Evolutionary conservation across 441 rosid species (phyloP).

Genomic region (Pelargonium fulgidum): DNA sequence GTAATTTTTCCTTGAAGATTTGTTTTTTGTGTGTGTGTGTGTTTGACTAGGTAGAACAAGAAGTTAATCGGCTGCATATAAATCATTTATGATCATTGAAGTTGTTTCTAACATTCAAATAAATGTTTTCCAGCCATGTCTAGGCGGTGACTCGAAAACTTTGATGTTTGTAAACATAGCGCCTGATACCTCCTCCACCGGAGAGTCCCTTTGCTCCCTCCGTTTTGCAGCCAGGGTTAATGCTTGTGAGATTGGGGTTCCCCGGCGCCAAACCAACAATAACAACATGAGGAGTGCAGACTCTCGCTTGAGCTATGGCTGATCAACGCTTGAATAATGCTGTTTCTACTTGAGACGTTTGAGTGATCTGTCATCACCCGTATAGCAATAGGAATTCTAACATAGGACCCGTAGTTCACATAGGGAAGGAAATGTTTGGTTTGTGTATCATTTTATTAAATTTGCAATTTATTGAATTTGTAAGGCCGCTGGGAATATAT

Average conservation of each 20-base stretch:
- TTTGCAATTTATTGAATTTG: conserved; percentile 12
- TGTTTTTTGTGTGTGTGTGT: too few species aligned
- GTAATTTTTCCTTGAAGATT: neutral
- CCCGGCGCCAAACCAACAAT: conserved; percentile 19
- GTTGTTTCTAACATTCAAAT: neutral
- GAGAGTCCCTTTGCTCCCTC: conserved; percentile 28
- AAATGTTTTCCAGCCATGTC: conserved; percentile 24
- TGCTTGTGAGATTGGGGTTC: conserved; percentile 28
- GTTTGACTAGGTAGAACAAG: neutral
- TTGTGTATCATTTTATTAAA: conserved; percentile 14
- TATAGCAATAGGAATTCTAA: conserved; percentile 36
- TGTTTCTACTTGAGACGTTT: conserved; percentile 1
- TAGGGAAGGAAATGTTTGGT: conserved; percentile 25
- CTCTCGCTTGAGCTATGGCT: conserved; percentile 23
- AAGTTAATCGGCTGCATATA: neutral
- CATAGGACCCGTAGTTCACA: conserved; percentile 40
- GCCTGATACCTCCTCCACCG: conserved; percentile 21
- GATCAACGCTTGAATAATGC: conserved; percentile 2
- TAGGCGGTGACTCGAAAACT: conserved; percentile 27
- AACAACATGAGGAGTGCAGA: conserved; percentile 10
- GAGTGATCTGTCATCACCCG: neutral
- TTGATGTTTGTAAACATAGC: conserved; percentile 24
- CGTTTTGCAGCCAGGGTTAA: conserved; percentile 27
- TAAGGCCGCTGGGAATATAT: neutral
- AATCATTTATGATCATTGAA: neutral